These are phyloP conservation scores for Sungouiella thailandica DNA, from an alignment of 805 yeast species.

Conservation along the genomic window DNA sequence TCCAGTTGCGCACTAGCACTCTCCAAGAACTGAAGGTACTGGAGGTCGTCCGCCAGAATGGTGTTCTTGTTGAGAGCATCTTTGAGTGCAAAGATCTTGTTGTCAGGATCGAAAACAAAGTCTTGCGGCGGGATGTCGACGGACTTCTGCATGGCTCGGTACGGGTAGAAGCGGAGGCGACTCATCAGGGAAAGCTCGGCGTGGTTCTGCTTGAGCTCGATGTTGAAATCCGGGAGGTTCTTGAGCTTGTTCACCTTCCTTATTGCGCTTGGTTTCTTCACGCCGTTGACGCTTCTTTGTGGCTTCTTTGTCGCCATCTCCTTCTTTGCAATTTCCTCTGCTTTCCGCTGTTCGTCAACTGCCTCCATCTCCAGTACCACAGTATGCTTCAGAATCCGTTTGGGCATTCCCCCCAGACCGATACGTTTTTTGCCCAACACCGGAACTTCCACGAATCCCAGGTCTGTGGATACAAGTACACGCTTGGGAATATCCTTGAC, in stretches of 20 bases:
- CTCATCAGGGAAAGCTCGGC: no score
- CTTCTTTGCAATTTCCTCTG: not conserved
- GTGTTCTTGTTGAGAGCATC: slow-evolving; percentile 11
- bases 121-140: slow-evolving; percentile 19
- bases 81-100: slow-evolving; percentile 22
- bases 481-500: slow-evolving; percentile 23
- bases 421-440: slow-evolving; percentile 22
- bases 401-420: slow-evolving; percentile 7
- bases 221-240: not conserved
- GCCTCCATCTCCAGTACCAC: slow-evolving; percentile 7
- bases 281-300: no score
- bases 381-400: slow-evolving; percentile 1
- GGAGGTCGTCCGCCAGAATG: slow-evolving; percentile 14
- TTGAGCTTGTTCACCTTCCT: not conserved
- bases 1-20: slow-evolving; percentile 18
- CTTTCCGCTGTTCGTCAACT: no score
- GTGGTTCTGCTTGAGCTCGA: no score
- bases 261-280: no score
- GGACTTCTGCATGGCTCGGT: slow-evolving; percentile 6
- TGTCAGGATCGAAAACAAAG: slow-evolving; percentile 27
- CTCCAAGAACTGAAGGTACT: slow-evolving; percentile 27
- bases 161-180: slow-evolving; percentile 5
- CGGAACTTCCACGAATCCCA: slow-evolving; percentile 23
- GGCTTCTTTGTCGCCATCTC: not conserved
- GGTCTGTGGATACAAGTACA: slow-evolving; percentile 22